These are phyloP conservation scores for Castanea sativa DNA, from an alignment of 306 rosid species.

Conservation along the genomic window DNA sequence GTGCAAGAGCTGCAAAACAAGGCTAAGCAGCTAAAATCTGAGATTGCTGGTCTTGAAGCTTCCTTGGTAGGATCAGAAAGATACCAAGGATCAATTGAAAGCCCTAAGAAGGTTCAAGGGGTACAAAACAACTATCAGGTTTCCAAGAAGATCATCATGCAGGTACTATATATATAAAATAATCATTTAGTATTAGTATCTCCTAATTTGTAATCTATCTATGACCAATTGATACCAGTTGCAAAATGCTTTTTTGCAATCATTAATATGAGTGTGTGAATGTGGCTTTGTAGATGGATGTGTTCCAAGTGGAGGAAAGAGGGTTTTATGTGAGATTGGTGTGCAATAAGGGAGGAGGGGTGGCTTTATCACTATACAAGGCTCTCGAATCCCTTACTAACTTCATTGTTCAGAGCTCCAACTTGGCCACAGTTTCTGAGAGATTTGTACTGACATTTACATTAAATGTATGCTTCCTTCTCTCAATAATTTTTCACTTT, in stretches of 20 bases:
- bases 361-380: constrained; percentile 59
- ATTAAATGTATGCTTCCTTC: constrained; percentile 43
- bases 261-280: neutral
- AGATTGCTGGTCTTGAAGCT: constrained; percentile 67
- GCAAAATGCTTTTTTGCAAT: too few relatives aligned
- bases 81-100: constrained; percentile 35
- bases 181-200: neutral
- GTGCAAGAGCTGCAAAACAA: constrained; percentile 70
- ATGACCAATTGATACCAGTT: too few relatives aligned
- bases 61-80: constrained; percentile 42
- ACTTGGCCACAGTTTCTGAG: constrained; percentile 55
- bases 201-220: neutral
- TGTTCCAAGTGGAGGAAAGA: constrained; percentile 83
- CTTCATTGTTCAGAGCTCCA: constrained; percentile 67
- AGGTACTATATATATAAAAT: constrained; percentile 34
- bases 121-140: constrained; percentile 19
- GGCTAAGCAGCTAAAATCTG: constrained; percentile 69
- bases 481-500: neutral
- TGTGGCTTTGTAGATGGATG: constrained; percentile 52
- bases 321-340: constrained; percentile 66
- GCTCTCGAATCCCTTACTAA: constrained; percentile 72
- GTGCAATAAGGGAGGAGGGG: constrained; percentile 63
- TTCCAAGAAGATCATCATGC: constrained; percentile 50
- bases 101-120: constrained; percentile 30
- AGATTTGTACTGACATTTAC: constrained; percentile 61